Percentiles rank a stretch among this genome's conserved stretches.
Conservation (phyloP, 257 asterid genomes). For the Anisodus acutangulus region DNA sequence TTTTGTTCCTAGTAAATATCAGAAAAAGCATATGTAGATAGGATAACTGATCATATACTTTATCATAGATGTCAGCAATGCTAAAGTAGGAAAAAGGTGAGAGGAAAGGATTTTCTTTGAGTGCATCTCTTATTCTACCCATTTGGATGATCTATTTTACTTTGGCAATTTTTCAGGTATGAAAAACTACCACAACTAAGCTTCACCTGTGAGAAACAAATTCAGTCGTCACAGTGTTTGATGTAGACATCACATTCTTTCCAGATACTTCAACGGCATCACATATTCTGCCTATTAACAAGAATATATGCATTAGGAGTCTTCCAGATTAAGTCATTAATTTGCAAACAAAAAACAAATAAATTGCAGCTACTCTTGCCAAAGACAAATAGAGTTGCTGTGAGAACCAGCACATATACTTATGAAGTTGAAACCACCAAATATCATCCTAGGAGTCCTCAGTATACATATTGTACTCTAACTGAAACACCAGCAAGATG, state of each 20-base stretch:
- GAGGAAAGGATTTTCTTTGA: neutral
- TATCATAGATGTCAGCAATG: neutral
- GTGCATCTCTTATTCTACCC: neutral
- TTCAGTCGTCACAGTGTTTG: constrained; percentile 85
- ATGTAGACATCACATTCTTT: constrained; percentile 87
- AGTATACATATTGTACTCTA: neutral
- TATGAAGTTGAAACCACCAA: constrained; percentile 20
- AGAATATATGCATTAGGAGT: neutral
- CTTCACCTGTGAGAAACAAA: constrained; percentile 79
- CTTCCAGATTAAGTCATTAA: neutral
- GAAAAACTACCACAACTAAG: neutral
- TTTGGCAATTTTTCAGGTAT: neutral
- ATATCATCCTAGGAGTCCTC: neutral
- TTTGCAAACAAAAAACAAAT: constrained; percentile 2
- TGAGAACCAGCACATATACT: neutral
- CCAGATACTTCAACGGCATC: constrained; percentile 97
- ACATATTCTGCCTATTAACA: constrained; percentile 66
- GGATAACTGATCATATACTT: constrained; percentile 11
- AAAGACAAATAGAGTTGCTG: constrained; percentile 21
- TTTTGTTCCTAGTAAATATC: neutral
- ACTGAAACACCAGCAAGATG: neutral
- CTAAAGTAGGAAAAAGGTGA: neutral
- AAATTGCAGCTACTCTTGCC: neutral
- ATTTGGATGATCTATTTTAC: neutral
- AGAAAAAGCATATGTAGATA: neutral